phyloP scores from a whole-genome alignment of 2,329 filamentous ascomycete species.

The Zasmidium cellare region DNA sequence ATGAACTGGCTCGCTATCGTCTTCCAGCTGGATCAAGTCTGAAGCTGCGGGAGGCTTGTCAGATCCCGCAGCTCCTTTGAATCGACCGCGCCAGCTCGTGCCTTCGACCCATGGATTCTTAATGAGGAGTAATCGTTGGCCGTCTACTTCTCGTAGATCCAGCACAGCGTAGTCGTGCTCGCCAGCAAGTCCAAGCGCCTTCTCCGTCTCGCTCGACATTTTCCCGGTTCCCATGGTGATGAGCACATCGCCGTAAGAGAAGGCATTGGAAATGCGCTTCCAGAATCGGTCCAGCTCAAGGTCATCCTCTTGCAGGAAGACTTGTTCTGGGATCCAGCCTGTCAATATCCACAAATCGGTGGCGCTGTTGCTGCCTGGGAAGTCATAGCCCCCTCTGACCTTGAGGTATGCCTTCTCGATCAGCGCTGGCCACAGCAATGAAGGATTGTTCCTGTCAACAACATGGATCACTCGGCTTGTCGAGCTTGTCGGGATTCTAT shows the following conservation, averaged over 20 bases:
- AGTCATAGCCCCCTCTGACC: slow-evolving; percentile 92
- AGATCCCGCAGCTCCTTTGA: slow-evolving; percentile 29
- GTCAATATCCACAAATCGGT: slow-evolving; percentile 91
- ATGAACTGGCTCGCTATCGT: slow-evolving; percentile 29
- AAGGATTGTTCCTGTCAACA: slow-evolving; percentile 77
- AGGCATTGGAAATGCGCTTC: slow-evolving; percentile 72
- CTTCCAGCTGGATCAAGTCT: slow-evolving; percentile 21
- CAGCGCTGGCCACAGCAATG: slow-evolving; percentile 86
- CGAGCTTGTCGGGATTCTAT: slow-evolving; percentile 76
- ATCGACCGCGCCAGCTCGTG: slow-evolving; percentile 65
- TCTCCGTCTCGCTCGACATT: slow-evolving; percentile 74
- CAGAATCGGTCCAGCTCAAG: slow-evolving; percentile 75
- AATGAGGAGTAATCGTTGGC: slow-evolving; percentile 70
- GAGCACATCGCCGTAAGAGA: slow-evolving; percentile 76
- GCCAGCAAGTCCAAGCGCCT: slow-evolving; percentile 76
- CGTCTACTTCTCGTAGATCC: slow-evolving; percentile 67
- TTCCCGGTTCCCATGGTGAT: slow-evolving; percentile 88
- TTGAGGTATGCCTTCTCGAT: slow-evolving; percentile 97
- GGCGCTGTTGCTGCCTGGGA: slow-evolving; percentile 94
- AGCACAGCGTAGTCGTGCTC: slow-evolving; percentile 95
- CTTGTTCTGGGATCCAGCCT: slow-evolving; percentile 95
- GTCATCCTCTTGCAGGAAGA: slow-evolving; percentile 86
- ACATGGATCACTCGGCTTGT: slow-evolving; percentile 79
- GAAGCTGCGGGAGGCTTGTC: slow-evolving; percentile 8
- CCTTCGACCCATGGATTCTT: slow-evolving; percentile 97